Percentiles rank a stretch among this genome's conserved stretches.
These are phyloP conservation scores for Aspergillus carbonarius DNA, from an alignment of 2,329 filamentous ascomycete species.

Conservation along the genomic window DNA sequence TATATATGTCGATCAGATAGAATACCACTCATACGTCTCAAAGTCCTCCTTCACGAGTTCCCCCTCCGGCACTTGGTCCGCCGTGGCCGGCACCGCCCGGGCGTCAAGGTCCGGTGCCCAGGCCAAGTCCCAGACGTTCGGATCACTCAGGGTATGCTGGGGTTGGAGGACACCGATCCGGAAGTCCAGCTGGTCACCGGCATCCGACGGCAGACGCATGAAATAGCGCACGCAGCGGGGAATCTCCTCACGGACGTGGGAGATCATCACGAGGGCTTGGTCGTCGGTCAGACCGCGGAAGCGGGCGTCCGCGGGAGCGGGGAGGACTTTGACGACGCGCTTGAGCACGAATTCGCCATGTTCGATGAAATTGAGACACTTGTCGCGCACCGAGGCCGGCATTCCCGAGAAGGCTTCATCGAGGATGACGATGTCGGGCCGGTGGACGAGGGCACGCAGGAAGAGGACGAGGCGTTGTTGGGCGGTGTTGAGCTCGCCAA, in stretches of 20 bases:
- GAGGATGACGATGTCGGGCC: constrained; percentile 76
- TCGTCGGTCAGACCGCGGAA: constrained; percentile 60
- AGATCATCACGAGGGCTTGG: constrained; percentile 89
- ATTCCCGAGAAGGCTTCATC: constrained; percentile 89
- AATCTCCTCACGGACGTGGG: constrained; percentile 86
- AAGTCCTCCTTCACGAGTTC: constrained; percentile 4
- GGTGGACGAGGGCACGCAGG: constrained; percentile 75
- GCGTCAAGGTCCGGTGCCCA: constrained; percentile 26
- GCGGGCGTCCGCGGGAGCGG: constrained; percentile 9
- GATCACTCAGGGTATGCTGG: constrained; percentile 21
- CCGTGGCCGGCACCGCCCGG: not conserved
- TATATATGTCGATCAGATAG: constrained; percentile 12
- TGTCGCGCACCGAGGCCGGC: constrained; percentile 77
- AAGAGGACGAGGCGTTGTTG: constrained; percentile 81
- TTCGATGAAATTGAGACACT: constrained; percentile 78
- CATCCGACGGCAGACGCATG: constrained; percentile 68
- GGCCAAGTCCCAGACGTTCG: constrained; percentile 27
- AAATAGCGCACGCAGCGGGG: constrained; percentile 80
- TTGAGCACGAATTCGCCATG: constrained; percentile 50
- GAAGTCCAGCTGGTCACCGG: constrained; percentile 30
- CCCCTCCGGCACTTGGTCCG: constrained; percentile 1
- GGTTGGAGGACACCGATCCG: constrained; percentile 28
- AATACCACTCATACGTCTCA: constrained; percentile 20
- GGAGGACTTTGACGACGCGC: not conserved
- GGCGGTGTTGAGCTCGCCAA: constrained; percentile 57